Conservation (phyloP, 2,329 filamentous ascomycete species). For the Ceratocystiopsis brevicomis region DNA sequence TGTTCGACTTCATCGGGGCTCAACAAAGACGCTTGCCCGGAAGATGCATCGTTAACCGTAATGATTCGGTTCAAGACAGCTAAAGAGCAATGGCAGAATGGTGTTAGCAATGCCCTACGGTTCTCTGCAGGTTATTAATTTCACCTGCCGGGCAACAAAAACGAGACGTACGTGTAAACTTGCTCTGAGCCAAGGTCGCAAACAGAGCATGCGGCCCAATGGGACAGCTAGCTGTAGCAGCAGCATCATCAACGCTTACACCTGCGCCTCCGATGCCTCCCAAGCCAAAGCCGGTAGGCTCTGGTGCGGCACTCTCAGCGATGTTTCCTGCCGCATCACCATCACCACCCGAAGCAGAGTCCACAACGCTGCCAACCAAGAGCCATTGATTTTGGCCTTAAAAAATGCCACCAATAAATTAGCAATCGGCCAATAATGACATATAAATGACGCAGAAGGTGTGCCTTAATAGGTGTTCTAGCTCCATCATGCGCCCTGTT, state of each 20-base stretch:
- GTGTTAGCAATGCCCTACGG: neutral
- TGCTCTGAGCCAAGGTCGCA: slow-evolving; percentile 6
- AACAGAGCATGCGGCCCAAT: slow-evolving; percentile 32
- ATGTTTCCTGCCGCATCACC: too few species aligned
- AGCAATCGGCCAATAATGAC: neutral
- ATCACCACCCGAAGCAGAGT: slow-evolving; percentile 17
- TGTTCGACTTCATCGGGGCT: slow-evolving; percentile 46
- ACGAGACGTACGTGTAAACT: slow-evolving; percentile 7
- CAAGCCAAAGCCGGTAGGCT: too few species aligned
- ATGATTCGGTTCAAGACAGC: slow-evolving; percentile 7
- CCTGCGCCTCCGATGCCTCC: too few species aligned
- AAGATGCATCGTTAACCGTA: slow-evolving; percentile 2
- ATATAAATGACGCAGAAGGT: neutral
- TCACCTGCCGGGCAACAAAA: neutral
- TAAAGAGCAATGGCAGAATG: neutral
- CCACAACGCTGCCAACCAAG: slow-evolving; percentile 84
- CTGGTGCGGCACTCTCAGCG: too few species aligned
- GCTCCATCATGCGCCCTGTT: too few species aligned
- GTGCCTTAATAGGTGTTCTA: too few species aligned
- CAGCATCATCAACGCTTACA: too few species aligned
- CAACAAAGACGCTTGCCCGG: slow-evolving; percentile 26
- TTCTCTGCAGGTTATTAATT: slow-evolving; percentile 3
- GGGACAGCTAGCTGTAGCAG: slow-evolving; percentile 19
- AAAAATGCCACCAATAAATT: neutral
- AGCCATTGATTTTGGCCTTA: slow-evolving; percentile 54